phyloP scores from a whole-genome alignment of 345 rosid species.

The Linum tenue region DNA sequence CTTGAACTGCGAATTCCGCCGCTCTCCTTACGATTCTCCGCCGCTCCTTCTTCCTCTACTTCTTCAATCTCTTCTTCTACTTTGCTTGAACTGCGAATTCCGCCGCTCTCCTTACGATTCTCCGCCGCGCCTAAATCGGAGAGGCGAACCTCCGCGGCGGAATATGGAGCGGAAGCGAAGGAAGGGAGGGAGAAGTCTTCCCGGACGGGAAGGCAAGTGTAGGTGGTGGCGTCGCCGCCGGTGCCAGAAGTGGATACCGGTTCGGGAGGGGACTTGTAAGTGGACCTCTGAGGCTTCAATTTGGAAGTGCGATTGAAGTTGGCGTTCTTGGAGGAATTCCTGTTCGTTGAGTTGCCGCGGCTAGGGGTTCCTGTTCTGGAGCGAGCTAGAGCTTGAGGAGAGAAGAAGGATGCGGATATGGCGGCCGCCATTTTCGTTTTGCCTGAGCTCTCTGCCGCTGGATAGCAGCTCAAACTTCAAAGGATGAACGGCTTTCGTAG shows the following conservation, averaged over 20 bases:
- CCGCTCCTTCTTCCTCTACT: conserved; percentile 26
- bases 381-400: conserved; percentile 46
- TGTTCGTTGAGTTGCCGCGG: conserved; percentile 2
- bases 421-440: conserved; percentile 33
- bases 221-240: conserved; percentile 73
- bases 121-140: conserved; percentile 38
- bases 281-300: conserved; percentile 15
- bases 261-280: conserved; percentile 14
- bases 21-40: conserved; percentile 12
- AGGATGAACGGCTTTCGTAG: no score
- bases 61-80: conserved; percentile 26
- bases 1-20: conserved; percentile 11
- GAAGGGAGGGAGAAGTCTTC: conserved; percentile 41
- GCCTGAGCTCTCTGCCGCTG: not conserved
- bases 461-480: not conserved
- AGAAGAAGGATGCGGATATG: conserved; percentile 32
- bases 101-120: conserved; percentile 7
- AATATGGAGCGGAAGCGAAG: conserved; percentile 7
- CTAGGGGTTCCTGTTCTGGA: conserved; percentile 29
- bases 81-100: conserved; percentile 12
- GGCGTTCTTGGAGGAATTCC: conserved; percentile 11
- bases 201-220: conserved; percentile 72
- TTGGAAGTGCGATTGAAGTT: conserved; percentile 28
- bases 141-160: conserved; percentile 40
- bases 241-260: conserved; percentile 38